These are phyloP conservation scores for Camellia oleifera DNA, from an alignment of 179 eudicot genomes.

Conservation along the genomic window DNA sequence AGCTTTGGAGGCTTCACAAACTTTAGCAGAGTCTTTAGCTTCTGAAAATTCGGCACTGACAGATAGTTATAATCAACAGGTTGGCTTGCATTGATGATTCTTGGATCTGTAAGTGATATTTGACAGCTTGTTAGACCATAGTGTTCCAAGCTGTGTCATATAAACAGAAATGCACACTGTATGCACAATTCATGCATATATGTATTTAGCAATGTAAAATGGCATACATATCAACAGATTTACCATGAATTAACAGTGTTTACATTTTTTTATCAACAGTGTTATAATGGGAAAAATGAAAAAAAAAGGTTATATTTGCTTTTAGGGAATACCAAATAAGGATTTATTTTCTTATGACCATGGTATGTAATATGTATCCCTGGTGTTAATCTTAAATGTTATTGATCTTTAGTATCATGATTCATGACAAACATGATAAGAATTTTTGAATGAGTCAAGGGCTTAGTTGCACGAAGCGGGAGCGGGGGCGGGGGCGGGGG, in stretches of 20 bases:
- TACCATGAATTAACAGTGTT: neutral
- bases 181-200: neutral
- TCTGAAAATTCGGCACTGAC: constrained; percentile 90
- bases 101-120: neutral
- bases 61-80: constrained; percentile 96
- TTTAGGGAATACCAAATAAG: neutral
- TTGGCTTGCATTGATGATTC: constrained; percentile 17
- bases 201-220: neutral
- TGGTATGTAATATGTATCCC: neutral
- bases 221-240: neutral
- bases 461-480: too few species aligned
- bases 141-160: neutral
- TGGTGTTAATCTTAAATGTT: neutral
- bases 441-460: neutral
- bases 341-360: neutral
- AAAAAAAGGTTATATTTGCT: neutral
- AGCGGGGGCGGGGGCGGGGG: too few species aligned
- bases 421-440: constrained; percentile 1
- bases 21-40: constrained; percentile 85
- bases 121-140: neutral
- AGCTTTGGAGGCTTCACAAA: constrained; percentile 82
- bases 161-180: neutral
- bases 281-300: neutral
- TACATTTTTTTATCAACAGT: neutral
- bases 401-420: neutral